Base-by-base conservation (phyloP, 305 asterid genomes). In the Fraxinus velutina region DNA sequence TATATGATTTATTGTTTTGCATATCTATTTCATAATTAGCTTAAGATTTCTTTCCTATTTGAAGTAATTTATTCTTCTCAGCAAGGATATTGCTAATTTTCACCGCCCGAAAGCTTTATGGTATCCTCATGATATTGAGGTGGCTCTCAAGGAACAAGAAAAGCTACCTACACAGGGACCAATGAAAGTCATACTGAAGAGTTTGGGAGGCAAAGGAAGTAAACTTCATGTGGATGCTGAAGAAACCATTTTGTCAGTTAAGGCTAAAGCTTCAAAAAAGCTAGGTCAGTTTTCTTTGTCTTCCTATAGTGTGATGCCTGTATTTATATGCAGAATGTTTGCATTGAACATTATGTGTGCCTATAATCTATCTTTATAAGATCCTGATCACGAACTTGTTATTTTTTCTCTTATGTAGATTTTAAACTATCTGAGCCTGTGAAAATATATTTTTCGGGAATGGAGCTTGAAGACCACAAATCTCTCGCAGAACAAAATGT, bases 111-210 rank as follows among this genome's bases (percentile, higher is more conserved):
- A 90, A 86, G 96, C 97, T 79, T 85, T 89, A 73, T 96, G 99
- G 98, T 91, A 96, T 89, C 99, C 99, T 87, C 98, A 94, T 89
- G 96, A 96, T 85, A 94, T 92, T 88, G 99, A 92, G 89, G 98
- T 94, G 78, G 93, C 93, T 81, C 87, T 93, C 76, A 90, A 90
- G 90, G 94, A 92, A 87, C 97, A 91, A 82, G 92, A 92, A 82
- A 92, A 86, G 87, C 89, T 91, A 83, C 88, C 96, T 78, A 85
- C 87, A 52, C 94, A 91, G 70, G 97, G 98, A 78, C 88, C 97
- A 50, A 94, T 94, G 94, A 96, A 96, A 90, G 89, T 96, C 78
- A 93, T 96, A 89, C 83, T 96, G 90, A 96, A 93, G 91, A 96
- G 99, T 89, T 90, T 96, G 90, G 99, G 99, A 75, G 96, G 99